Base-by-base conservation (phyloP, 768 basidiomycete genomes). In the Suillus occidentalis region DNA sequence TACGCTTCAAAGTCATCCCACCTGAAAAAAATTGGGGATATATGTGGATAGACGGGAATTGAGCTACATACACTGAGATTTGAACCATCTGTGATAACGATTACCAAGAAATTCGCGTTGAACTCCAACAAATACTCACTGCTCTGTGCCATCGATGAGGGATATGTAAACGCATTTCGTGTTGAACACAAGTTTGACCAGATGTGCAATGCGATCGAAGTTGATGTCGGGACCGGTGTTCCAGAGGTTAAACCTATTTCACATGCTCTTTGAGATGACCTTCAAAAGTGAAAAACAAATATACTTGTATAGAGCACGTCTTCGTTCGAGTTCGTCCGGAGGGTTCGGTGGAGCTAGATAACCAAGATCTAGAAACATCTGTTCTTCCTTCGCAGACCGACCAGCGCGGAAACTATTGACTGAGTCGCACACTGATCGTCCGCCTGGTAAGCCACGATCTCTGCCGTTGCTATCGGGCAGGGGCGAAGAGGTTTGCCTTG, bases 131-230 rank as follows among this genome's bases (percentile, higher is more conserved):
- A 62, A n/a, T 22, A 73, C 90, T 76, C 77, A 92, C 90, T 94
- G 91, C 65, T 92, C 90, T 50, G 88, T 87, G 14, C 87, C 88
- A 72, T 97, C 95, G n/a, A 95, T 83, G 43, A 97, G 78, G 9
- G 90, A 87, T 25, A 98, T 91, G 28, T 87, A 75, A 2, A 96
- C 95, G 16, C 91, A 89, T 73, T 92, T 92, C 2, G 95, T 92
- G 71, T 85, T 91, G 77, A 98, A 98, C 8, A 98, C 96, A 47
- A 97, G 80, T 78, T 96, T 96, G 47, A 91, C 92, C 34, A 98
- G 84, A 74, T 97, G 94, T 18, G 89, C 92, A 68, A 97, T 96
- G 20, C 96, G 87, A 76, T 97, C 95, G 72, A 98, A 97, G 73
- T 97, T 96, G 67, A 86, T 81, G 74, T 98, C 96, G 10, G 89